Conservation (phyloP, 164 flowering plant genomes). For the Protea cynaroides region DNA sequence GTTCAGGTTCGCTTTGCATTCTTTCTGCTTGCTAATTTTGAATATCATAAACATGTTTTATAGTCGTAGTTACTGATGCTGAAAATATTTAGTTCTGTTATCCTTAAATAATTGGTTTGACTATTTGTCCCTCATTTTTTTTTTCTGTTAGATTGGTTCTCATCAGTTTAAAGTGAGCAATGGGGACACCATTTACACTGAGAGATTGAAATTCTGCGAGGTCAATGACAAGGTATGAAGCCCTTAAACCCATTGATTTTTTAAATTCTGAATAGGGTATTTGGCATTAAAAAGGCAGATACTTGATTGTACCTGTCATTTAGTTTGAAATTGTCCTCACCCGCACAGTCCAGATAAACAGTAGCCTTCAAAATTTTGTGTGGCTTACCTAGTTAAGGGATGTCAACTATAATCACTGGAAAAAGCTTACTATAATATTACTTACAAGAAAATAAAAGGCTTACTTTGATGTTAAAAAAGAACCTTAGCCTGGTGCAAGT, state of each 20-base stretch:
- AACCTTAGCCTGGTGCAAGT: too few relatives aligned
- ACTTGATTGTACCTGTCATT: neutral
- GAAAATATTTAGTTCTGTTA: neutral
- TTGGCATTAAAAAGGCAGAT: too few relatives aligned
- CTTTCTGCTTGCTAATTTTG: neutral
- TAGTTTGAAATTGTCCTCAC: neutral
- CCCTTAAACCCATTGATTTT: neutral
- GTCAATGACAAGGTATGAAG: conserved; percentile 83
- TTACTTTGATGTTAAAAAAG: too few relatives aligned
- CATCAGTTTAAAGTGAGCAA: conserved; percentile 98
- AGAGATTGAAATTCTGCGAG: conserved; percentile 82
- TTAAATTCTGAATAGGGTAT: neutral
- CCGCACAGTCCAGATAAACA: neutral
- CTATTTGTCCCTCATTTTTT: neutral
- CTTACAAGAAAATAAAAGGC: too few relatives aligned
- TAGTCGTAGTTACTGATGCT: neutral
- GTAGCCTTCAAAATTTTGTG: neutral
- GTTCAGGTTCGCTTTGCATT: conserved; percentile 54
- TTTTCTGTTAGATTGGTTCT: conserved; percentile 68
- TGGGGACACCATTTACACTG: conserved; percentile 71
- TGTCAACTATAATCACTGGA: too few relatives aligned
- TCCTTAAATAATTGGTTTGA: neutral
- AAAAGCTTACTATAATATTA: too few relatives aligned
- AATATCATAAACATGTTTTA: neutral
- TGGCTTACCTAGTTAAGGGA: neutral